A percentile compares a stretch with the other conserved stretches of the same genome.
These are phyloP conservation scores for Fusarium sp. DNA, from an alignment of 2,329 filamentous ascomycete species.

Conservation along the genomic window DNA sequence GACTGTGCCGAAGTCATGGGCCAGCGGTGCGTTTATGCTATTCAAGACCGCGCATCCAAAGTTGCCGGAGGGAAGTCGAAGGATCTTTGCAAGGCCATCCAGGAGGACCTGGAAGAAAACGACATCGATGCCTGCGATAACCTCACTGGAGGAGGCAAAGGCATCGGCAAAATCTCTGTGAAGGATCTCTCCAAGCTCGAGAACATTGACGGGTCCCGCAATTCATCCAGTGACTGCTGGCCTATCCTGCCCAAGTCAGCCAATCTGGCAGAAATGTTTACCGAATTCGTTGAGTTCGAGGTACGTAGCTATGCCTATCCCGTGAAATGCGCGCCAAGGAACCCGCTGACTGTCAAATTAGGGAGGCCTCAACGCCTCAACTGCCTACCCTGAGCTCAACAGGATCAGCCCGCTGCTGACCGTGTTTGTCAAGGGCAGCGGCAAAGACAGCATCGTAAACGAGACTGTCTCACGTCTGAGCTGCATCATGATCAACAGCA, in stretches of 20 bases:
- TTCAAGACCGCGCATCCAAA: neutral
- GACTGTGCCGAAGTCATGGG: neutral
- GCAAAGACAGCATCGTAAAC: neutral
- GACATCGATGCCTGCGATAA: neutral
- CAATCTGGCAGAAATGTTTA: neutral
- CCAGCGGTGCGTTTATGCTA: neutral
- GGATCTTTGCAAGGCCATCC: neutral
- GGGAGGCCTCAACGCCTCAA: neutral
- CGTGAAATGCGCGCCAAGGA: neutral
- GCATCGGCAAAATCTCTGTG: fast-evolving
- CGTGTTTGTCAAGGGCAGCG: neutral
- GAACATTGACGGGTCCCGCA: neutral
- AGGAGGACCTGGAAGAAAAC: neutral
- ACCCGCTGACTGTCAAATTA: neutral
- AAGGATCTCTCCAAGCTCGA: neutral
- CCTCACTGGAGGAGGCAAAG: neutral
- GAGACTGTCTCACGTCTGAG: neutral
- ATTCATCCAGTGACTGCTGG: neutral
- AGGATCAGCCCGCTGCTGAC: neutral
- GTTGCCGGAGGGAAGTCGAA: neutral
- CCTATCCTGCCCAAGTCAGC: neutral
- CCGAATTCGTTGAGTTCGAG: neutral
- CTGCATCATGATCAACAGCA: neutral
- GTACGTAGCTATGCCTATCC: neutral
- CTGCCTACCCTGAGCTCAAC: neutral